phyloP scores from a whole-genome alignment of 179 eudicot species.

The Heliamphora ciliata region DNA sequence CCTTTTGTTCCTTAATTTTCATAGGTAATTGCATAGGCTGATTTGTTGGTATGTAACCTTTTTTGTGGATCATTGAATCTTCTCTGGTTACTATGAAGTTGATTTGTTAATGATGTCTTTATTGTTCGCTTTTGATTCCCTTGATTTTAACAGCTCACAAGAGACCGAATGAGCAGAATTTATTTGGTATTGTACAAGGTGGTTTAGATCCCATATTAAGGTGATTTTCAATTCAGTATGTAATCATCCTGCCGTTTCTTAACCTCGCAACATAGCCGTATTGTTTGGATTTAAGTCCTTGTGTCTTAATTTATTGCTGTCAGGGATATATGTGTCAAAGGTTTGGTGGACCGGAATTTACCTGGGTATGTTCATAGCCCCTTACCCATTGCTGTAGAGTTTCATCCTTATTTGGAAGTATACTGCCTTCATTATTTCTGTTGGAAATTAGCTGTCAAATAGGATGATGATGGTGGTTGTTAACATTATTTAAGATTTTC shows the following conservation, averaged over 20 bases:
- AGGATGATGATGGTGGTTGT: too few relatives aligned
- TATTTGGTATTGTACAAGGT: slow-evolving; percentile 92
- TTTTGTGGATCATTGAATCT: neutral
- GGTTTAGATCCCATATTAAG: slow-evolving; percentile 83
- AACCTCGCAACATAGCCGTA: neutral
- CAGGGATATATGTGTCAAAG: slow-evolving; percentile 89
- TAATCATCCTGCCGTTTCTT: neutral
- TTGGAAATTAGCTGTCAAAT: too few relatives aligned
- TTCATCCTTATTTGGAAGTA: neutral
- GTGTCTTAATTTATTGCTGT: slow-evolving; percentile 12
- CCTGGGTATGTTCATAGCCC: slow-evolving; percentile 58
- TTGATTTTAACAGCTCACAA: slow-evolving; percentile 57
- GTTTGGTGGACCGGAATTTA: slow-evolving; percentile 72
- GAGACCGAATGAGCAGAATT: slow-evolving; percentile 77
- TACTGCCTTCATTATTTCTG: too few relatives aligned
- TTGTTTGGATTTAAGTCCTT: neutral
- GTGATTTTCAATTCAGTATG: slow-evolving; percentile 24
- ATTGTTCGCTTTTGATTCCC: neutral
- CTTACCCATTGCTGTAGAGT: neutral
- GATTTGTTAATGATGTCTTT: neutral
- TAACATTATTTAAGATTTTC: too few relatives aligned
- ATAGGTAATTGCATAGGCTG: neutral
- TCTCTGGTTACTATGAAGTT: neutral
- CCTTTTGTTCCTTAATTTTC: neutral
- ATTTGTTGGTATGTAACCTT: neutral